Percentiles rank a stretch among this genome's conserved stretches.
Conservation (phyloP, 345 rosid species). For the Brassica incana region DNA sequence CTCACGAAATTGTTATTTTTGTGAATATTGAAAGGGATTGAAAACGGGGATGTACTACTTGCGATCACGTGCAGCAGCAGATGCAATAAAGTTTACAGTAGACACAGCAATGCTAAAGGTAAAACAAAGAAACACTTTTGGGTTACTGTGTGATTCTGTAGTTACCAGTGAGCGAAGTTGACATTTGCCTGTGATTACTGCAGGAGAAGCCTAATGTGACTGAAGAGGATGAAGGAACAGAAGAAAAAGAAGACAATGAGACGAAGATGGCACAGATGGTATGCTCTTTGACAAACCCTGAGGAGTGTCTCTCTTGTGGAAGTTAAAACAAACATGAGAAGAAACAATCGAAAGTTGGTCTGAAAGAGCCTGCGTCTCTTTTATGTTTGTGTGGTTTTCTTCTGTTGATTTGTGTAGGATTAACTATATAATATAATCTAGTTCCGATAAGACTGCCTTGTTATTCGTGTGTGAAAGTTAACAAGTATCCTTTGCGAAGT, state of each 20-base stretch:
- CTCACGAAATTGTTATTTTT: neutral
- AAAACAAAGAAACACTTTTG: constrained; percentile 20
- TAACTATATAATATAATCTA: neutral
- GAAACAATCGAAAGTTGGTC: neutral
- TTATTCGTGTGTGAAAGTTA: neutral
- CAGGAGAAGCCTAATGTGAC: constrained; percentile 17
- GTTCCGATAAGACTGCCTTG: neutral
- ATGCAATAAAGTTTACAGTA: constrained; percentile 95
- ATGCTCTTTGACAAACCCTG: constrained; percentile 81
- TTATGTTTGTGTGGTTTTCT: neutral
- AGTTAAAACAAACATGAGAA: constrained; percentile 38
- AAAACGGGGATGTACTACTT: constrained; percentile 95
- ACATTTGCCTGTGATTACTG: neutral
- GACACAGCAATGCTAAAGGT: constrained; percentile 73
- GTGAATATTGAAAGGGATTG: constrained; percentile 54
- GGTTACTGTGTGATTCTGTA: neutral
- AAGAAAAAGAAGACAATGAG: constrained; percentile 38
- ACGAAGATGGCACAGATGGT: constrained; percentile 83
- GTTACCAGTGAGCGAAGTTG: neutral
- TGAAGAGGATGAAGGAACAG: neutral
- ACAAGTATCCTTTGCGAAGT: too few species aligned
- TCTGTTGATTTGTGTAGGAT: neutral
- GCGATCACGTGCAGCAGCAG: constrained; percentile 91
- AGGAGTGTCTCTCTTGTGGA: constrained; percentile 88
- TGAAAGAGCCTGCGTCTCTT: neutral